Base-by-base conservation (phyloP, 2,329 filamentous ascomycete genomes). In the Pseudocercospora vitis region DNA sequence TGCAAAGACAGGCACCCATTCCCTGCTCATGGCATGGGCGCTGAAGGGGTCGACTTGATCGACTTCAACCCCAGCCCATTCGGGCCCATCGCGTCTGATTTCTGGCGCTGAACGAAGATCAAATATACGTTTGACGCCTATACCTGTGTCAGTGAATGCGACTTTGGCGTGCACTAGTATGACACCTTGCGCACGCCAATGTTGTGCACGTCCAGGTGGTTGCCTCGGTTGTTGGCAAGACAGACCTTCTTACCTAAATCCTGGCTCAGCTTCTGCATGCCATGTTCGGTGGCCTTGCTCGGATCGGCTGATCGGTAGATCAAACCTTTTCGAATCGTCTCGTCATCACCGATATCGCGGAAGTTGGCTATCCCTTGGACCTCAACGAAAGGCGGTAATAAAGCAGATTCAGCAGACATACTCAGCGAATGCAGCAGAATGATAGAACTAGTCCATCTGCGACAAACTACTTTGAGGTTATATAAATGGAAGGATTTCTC, bases 291-390 rank as follows among this genome's bases (percentile, higher is more conserved):
- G 32, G 86, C 73, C 52, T 73, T 73, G 14, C 80, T 81, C 12
- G 86, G 82, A 60, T 89, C 86, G 2, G 85, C 87, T 45, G 83
- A 84, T 52, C 89, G 84, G 71, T 82, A 91, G 53, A 87, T 72
- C 24, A 84, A 64, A 26, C 77, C 76, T 18, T 73, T 73, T 21
- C 79, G 78, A 56, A 88, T 59, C 7, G 52, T 66, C 51, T 48
- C 65, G 63, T 45, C 71, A 49, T 59, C 47, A 59, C 84, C 82
- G 21, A 86, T 73, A 66, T 88, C 85, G 50, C 87, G 80, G 66
- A 89, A 84, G 71, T 90, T 89, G 57, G 75, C 76, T 29, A 89
- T 76, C 16, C 85, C 85, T 2, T 77, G 71, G 28, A 86, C 73
- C 49, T 64, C 54, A 28, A 70, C 52, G 61, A 70, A 74, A 12